Evolutionary conservation across 257 asterid genomes (phyloP).

Genomic region (Schizonepeta tenuifolia): DNA sequence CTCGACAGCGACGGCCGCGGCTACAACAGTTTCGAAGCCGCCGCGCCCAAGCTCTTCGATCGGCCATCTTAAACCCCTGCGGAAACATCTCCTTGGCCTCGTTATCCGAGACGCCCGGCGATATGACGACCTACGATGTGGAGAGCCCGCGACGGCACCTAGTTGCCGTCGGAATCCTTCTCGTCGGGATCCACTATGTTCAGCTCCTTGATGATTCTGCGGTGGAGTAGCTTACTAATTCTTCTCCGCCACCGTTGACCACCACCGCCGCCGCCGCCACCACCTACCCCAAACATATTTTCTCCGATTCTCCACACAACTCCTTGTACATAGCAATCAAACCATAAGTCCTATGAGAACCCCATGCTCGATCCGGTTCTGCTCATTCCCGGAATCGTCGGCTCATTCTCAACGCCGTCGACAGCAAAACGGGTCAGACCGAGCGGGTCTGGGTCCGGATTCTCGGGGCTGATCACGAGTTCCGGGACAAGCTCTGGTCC

Average conservation of each 20-base stretch:
- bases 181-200: too few species aligned
- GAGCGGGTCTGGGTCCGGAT: conserved; percentile 95
- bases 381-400: conserved; percentile 84
- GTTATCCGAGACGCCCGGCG: too few species aligned
- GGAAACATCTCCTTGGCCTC: too few species aligned
- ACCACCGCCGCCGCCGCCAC: conserved; percentile 17
- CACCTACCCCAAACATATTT: conserved; percentile 7
- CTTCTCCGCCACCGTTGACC: conserved; percentile 26
- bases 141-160: too few species aligned
- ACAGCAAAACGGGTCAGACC: conserved; percentile 61
- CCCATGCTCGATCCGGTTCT: conserved; percentile 90
- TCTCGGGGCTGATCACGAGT: conserved; percentile 83
- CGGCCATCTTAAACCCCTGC: too few species aligned
- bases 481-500: too few species aligned
- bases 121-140: too few species aligned
- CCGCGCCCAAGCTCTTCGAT: too few species aligned
- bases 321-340: neutral
- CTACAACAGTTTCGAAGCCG: too few species aligned
- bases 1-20: too few species aligned
- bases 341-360: conserved; percentile 51
- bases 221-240: neutral
- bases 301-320: conserved; percentile 18
- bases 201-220: too few species aligned
- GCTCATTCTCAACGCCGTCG: conserved; percentile 73
- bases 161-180: too few species aligned